Percentiles rank a stretch among this genome's conserved stretches.
Conservation (phyloP, 129 eudicot species). For the Escallonia herrerae region DNA sequence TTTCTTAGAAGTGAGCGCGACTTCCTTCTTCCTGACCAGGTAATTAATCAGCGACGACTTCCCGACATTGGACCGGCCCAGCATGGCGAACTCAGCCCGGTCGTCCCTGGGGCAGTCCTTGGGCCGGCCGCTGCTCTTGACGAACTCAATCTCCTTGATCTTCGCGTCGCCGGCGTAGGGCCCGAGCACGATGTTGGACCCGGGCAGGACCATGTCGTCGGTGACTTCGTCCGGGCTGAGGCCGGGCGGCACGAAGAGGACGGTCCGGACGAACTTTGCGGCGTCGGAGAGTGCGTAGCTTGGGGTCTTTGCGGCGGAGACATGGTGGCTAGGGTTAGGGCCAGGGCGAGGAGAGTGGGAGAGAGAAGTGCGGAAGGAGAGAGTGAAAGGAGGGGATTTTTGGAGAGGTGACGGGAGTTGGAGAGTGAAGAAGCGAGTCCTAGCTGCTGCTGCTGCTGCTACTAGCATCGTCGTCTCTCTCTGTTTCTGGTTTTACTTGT, state of each 20-base stretch:
- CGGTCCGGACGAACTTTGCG: conserved; percentile 19
- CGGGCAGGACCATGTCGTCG: conserved; percentile 59
- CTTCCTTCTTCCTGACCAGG: conserved; percentile 71
- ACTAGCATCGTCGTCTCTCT: conserved; percentile 12
- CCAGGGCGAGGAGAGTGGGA: conserved; percentile 24
- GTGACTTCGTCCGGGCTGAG: conserved; percentile 60
- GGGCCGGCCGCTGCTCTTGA: conserved; percentile 63
- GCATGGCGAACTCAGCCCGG: conserved; percentile 82
- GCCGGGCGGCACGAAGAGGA: conserved; percentile 77
- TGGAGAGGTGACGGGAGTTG: conserved; percentile 17
- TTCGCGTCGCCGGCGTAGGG: conserved; percentile 87
- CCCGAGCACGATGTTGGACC: conserved; percentile 82
- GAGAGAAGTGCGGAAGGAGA: conserved; percentile 13
- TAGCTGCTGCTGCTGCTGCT: conserved; percentile 28
- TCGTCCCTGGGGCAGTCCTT: conserved; percentile 87
- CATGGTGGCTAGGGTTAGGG: conserved; percentile 11
- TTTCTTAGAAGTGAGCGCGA: conserved; percentile 87
- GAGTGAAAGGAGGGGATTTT: not conserved
- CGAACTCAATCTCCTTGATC: conserved; percentile 69
- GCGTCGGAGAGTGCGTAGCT: conserved; percentile 33
- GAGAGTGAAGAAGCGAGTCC: conserved; percentile 28
- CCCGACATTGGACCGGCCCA: conserved; percentile 95
- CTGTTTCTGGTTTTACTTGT: not conserved
- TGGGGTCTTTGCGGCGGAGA: conserved; percentile 38
- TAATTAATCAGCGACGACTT: conserved; percentile 80